A percentile compares a stretch with the other conserved stretches of the same genome.
Conservation (phyloP, 2,329 filamentous ascomycete species). For the Aspergillus hortae region DNA sequence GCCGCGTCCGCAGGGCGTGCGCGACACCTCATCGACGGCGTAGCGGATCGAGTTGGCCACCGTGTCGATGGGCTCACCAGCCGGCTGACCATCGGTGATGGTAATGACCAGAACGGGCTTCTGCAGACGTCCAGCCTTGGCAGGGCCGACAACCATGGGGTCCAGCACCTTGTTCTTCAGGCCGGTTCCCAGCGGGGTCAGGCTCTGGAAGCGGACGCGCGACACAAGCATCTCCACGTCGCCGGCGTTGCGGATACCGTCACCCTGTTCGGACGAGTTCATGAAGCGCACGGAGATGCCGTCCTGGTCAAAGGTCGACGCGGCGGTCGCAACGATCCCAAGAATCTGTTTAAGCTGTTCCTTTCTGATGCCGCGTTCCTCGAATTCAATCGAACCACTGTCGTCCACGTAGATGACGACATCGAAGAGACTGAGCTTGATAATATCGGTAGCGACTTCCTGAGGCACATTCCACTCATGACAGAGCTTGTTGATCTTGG, state of each 20-base stretch:
- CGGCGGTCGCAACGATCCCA: conserved; percentile 60
- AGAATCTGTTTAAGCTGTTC: conserved; percentile 64
- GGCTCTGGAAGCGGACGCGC: conserved; percentile 60
- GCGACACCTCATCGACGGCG: conserved; percentile 50
- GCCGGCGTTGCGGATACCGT: conserved; percentile 55
- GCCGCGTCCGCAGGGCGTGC: conserved; percentile 52
- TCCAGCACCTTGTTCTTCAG: conserved; percentile 62
- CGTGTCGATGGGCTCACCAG: conserved; percentile 56
- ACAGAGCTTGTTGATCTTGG: conserved; percentile 54
- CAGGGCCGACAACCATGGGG: conserved; percentile 54
- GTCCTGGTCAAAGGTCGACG: conserved; percentile 66
- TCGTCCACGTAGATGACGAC: conserved; percentile 64
- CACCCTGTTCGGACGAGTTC: conserved; percentile 56
- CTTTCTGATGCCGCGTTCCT: conserved; percentile 64
- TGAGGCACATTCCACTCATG: conserved; percentile 55
- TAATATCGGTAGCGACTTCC: conserved; percentile 61
- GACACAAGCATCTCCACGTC: conserved; percentile 58
- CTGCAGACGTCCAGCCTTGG: conserved; percentile 50
- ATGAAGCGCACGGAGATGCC: conserved; percentile 68
- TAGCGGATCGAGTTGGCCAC: conserved; percentile 57
- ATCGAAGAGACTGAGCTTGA: conserved; percentile 61
- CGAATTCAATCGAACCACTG: conserved; percentile 67
- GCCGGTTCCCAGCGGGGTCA: conserved; percentile 64
- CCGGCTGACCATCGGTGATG: conserved; percentile 64
- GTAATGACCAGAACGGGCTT: conserved; percentile 65